These are phyloP conservation scores for Aspergillus sp. DNA, from an alignment of 2,329 filamentous ascomycete genomes.

Conservation along the genomic window DNA sequence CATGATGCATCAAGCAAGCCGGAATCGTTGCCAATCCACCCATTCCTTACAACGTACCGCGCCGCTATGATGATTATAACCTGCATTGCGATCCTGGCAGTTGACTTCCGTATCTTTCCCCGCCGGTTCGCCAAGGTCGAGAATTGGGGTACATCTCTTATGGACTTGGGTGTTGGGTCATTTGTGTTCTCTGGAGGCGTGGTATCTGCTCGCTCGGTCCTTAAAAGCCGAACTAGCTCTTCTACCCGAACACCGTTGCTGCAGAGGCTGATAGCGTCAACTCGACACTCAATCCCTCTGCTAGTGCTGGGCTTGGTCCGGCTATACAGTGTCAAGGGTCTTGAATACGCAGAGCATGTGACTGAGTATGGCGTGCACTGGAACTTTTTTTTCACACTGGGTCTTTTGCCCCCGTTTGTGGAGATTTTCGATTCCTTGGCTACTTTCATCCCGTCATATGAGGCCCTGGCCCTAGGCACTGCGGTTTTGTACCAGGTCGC, in stretches of 20 bases:
- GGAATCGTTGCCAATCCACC: slow-evolving; percentile 69
- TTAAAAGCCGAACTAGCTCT: slow-evolving; percentile 60
- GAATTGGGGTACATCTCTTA: slow-evolving; percentile 98
- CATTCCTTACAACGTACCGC: slow-evolving; percentile 88
- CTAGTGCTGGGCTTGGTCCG: slow-evolving; percentile 74
- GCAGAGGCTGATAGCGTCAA: slow-evolving; percentile 59
- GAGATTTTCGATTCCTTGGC: slow-evolving; percentile 74
- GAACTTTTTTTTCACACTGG: slow-evolving; percentile 99
- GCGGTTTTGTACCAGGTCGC: slow-evolving; percentile 67
- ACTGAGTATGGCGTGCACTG: slow-evolving; percentile 97
- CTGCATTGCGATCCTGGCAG: slow-evolving; percentile 87
- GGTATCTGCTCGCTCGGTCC: slow-evolving; percentile 76
- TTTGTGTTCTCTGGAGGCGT: slow-evolving; percentile 94
- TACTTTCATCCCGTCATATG: slow-evolving; percentile 68
- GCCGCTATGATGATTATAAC: slow-evolving; percentile 89
- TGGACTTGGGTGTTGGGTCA: slow-evolving; percentile 95
- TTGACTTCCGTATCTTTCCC: slow-evolving; percentile 91
- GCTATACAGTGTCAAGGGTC: slow-evolving; percentile 82
- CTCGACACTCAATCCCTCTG: slow-evolving; percentile 79
- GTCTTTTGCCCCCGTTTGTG: slow-evolving; percentile 80
- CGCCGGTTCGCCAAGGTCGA: slow-evolving; percentile 95
- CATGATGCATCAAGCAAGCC: slow-evolving; percentile 20
- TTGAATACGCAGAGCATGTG: slow-evolving; percentile 96
- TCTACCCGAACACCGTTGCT: slow-evolving; percentile 42
- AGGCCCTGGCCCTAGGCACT: slow-evolving; percentile 66